Base-by-base conservation (phyloP, 805 yeast genomes). In the Monosporozyma servazzii region DNA sequence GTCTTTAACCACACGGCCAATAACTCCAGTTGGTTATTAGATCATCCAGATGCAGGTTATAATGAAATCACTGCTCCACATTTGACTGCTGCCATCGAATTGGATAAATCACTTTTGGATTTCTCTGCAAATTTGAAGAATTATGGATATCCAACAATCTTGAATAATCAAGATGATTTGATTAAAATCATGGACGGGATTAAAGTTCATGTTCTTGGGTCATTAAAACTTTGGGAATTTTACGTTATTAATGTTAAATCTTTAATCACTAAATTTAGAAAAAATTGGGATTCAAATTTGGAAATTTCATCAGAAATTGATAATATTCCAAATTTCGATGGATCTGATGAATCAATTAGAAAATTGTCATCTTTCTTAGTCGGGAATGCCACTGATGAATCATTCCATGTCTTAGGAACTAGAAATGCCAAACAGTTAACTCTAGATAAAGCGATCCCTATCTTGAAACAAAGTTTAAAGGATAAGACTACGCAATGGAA, bases 1-100 rank as follows among this genome's bases (percentile, higher is more conserved):
- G 98, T 91, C 1, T 82, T 89, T 75, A 91, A 91, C 65, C 99
- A 91, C 64, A 91, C 98, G 0, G 96, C 98, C 2, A 77, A 87
- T 64, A 88, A 91, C 68, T 88, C 98, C 0, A 67, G 61, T 0
- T 91, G 99, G 99, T 68, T 93, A 33, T 70, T 78, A 43, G 85
- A 82, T 2, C 89, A 87, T 58, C 97, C 98, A 0, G 96, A 90
- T 21, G 80, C 86, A 2, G 98, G 98, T 9, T 91, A 91, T 69
- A 86, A 88, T 53, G 76, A 76, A 25, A 77, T 76, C 48, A 90
- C 96, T 2, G 95, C 97, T 2, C 97, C 98, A 5, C 96, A 91
- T 69, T 75, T 91, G 55, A 74, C 65, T 13, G 70, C 95, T 3
- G 97, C 98, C 1, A 83, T 89, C 41, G 96, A 84, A 59, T 76